These are phyloP conservation scores for Barnettozyma sucrosica DNA, from an alignment of 805 yeast genomes.

Conservation along the genomic window DNA sequence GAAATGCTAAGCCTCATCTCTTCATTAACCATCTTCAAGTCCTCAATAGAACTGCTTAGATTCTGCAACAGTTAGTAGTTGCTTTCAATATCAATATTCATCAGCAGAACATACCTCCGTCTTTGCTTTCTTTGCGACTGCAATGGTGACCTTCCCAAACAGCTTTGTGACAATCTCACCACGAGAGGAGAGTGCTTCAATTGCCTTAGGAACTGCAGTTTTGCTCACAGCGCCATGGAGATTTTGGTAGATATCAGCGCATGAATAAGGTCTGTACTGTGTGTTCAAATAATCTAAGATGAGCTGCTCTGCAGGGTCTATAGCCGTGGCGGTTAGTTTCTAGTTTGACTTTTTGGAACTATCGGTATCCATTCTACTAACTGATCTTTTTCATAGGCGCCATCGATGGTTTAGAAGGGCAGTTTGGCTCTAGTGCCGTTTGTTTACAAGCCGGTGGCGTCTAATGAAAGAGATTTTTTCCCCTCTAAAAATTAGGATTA, in stretches of 20 bases:
- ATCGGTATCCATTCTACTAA: background rate
- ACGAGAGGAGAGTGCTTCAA: constrained; percentile 32
- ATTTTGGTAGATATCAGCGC: constrained; percentile 41
- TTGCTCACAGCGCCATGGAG: constrained; percentile 37
- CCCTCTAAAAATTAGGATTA: background rate
- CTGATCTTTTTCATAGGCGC: background rate
- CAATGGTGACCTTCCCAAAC: constrained; percentile 40
- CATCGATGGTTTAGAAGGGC: background rate
- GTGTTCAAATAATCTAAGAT: constrained; percentile 34
- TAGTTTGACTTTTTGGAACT: background rate
- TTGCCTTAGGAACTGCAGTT: constrained; percentile 28
- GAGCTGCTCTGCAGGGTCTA: constrained; percentile 25
- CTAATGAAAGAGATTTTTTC: no score
- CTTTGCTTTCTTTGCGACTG: constrained; percentile 35
- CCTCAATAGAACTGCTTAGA: background rate
- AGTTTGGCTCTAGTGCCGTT: background rate
- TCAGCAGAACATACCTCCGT: constrained; percentile 6
- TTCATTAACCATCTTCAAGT: background rate
- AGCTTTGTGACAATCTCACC: constrained; percentile 33
- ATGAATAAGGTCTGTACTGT: constrained; percentile 44
- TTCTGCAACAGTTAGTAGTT: background rate
- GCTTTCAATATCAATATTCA: background rate
- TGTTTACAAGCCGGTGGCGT: background rate
- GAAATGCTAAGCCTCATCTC: background rate
- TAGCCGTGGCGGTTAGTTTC: background rate